Conservation (phyloP, 2,329 filamentous ascomycete species). For the Ophiostoma ulmi region DNA sequence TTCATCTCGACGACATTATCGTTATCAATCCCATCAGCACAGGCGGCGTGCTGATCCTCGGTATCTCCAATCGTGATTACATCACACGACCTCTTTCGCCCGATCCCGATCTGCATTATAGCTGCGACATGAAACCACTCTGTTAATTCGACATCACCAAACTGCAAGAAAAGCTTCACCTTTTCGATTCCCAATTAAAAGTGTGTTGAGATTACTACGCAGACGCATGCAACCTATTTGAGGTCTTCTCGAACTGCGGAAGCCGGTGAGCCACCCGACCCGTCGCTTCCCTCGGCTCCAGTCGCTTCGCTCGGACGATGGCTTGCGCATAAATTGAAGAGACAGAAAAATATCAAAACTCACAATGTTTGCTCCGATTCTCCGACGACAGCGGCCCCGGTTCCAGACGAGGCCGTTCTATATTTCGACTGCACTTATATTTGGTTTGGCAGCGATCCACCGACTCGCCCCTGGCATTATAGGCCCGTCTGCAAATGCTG, state of each 20-base stretch:
- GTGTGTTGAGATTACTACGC: background rate
- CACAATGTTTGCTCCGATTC: slow-evolving; percentile 21
- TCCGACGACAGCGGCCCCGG: slow-evolving; percentile 34
- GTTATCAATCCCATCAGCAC: background rate
- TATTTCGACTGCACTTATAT: slow-evolving; percentile 43
- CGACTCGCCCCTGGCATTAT: background rate
- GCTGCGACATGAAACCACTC: background rate
- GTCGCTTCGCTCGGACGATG: slow-evolving; percentile 12
- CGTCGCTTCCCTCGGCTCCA: slow-evolving; percentile 6
- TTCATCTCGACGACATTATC: background rate
- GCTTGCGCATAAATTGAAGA: slow-evolving; percentile 1
- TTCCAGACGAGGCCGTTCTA: slow-evolving; percentile 48
- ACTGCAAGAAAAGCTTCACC: background rate
- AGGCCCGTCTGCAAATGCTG: slow-evolving; percentile 11
- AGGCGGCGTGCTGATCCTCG: background rate
- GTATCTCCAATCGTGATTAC: background rate
- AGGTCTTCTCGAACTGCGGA: background rate
- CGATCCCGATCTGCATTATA: background rate
- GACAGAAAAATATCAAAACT: background rate
- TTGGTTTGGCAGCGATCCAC: slow-evolving; percentile 42
- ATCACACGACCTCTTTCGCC: background rate
- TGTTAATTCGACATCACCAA: background rate
- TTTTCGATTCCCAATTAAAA: background rate
- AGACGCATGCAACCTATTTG: background rate
- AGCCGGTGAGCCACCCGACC: background rate